phyloP scores from a whole-genome alignment of 129 eudicot genomes.

The Mikania micrantha region DNA sequence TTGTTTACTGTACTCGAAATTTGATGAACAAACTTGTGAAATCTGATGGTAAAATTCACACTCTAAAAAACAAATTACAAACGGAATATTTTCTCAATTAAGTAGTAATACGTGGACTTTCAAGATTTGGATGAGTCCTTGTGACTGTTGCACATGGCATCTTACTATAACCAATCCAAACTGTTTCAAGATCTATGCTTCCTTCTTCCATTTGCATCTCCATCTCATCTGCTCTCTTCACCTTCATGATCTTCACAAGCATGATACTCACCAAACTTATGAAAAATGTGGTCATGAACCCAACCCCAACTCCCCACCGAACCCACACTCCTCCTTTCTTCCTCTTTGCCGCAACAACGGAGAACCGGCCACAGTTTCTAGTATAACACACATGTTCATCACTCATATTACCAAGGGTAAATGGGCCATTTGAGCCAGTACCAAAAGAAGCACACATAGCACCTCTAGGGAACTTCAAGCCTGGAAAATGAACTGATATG shows the following conservation, averaged over 20 bases:
- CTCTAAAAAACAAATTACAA: neutral
- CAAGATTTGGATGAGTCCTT: constrained; percentile 56
- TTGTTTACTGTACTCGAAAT: neutral
- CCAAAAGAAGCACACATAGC: constrained; percentile 44
- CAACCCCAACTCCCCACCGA: constrained; percentile 36
- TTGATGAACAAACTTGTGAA: neutral
- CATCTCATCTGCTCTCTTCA: constrained; percentile 36
- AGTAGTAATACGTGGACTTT: constrained; percentile 34
- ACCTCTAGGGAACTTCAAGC: constrained; percentile 9
- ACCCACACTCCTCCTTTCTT: constrained; percentile 26
- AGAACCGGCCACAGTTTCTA: constrained; percentile 43
- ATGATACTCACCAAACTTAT: constrained; percentile 27
- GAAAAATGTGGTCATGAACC: constrained; percentile 19
- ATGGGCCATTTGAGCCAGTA: constrained; percentile 25
- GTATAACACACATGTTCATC: constrained; percentile 35
- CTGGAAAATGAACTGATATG: constrained; percentile 38
- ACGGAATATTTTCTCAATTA: neutral
- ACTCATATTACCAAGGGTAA: constrained; percentile 24
- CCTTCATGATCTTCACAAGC: constrained; percentile 20
- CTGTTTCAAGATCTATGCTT: constrained; percentile 44
- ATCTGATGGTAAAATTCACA: neutral
- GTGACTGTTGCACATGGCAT: constrained; percentile 60
- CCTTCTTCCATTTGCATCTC: constrained; percentile 41
- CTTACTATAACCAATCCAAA: constrained; percentile 52
- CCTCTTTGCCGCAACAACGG: constrained; percentile 34